Conservation (phyloP, 2,329 filamentous ascomycete species). For the Bipolaris sorokiniana region DNA sequence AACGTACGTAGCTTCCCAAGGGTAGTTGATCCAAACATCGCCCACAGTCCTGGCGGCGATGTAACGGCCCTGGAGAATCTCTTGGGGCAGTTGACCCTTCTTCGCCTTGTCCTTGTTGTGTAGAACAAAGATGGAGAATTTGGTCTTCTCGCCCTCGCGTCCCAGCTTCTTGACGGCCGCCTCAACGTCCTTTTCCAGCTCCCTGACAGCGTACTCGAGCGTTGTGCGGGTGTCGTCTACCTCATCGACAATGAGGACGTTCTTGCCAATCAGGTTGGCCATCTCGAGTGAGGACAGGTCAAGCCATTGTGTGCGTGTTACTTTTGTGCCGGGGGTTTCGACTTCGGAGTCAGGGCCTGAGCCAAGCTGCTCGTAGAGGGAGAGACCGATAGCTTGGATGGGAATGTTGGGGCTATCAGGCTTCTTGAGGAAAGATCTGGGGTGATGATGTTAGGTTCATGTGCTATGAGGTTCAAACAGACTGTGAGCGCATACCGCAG, state of each 20-base stretch:
- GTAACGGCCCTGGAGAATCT: slow-evolving; percentile 81
- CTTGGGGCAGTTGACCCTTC: slow-evolving; percentile 81
- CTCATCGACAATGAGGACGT: slow-evolving; percentile 91
- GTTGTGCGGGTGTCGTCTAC: slow-evolving; percentile 95
- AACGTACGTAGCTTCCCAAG: slow-evolving; percentile 85
- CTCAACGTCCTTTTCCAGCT: slow-evolving; percentile 94
- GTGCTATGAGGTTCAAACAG: background rate
- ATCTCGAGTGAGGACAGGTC: slow-evolving; percentile 87
- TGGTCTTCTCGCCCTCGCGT: slow-evolving; percentile 72
- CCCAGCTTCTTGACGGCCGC: slow-evolving; percentile 76
- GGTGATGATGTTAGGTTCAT: background rate
- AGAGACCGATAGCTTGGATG: slow-evolving; percentile 98
- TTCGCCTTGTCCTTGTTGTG: slow-evolving; percentile 99
- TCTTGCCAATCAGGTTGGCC: slow-evolving; percentile 88
- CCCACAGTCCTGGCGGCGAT: slow-evolving; percentile 83
- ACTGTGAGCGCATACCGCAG: slow-evolving; percentile 64
- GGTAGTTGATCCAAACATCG: slow-evolving; percentile 99
- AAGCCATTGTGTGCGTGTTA: slow-evolving; percentile 97
- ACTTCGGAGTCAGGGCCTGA: slow-evolving; percentile 64
- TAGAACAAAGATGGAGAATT: slow-evolving; percentile 93
- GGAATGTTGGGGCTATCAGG: slow-evolving; percentile 90
- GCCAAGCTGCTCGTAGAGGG: slow-evolving; percentile 86
- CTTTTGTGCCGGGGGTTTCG: slow-evolving; percentile 87
- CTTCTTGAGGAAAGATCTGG: slow-evolving; percentile 86
- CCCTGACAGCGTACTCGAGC: slow-evolving; percentile 89